Conservation (phyloP, 129 eudicot genomes). For the Flaveria sonorensis region DNA sequence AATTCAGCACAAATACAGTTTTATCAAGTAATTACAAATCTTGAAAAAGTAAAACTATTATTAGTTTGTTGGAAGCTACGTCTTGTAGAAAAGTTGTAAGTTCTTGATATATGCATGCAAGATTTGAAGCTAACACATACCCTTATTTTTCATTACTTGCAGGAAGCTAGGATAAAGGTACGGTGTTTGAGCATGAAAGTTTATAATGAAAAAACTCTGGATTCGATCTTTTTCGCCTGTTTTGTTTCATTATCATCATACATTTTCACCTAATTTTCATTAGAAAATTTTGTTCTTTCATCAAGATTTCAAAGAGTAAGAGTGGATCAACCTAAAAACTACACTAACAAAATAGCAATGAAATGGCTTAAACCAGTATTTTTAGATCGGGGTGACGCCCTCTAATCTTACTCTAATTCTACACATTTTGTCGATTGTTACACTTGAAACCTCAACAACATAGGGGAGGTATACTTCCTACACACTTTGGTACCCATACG, state of each 20-base stretch:
- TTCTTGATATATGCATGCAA: constrained; percentile 22
- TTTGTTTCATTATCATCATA: background rate
- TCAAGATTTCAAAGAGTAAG: constrained; percentile 3
- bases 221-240: background rate
- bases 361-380: no score
- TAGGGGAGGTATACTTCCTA: no score
- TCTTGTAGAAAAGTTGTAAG: background rate
- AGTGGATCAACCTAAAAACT: background rate
- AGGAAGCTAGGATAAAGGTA: constrained; percentile 96
- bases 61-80: background rate
- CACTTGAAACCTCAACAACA: no score
- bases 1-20: constrained; percentile 58
- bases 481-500: no score
- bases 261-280: no score
- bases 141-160: constrained; percentile 21
- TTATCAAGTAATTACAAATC: constrained; percentile 54
- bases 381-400: no score
- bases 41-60: background rate
- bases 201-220: background rate
- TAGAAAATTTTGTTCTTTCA: background rate
- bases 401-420: no score
- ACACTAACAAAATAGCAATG: no score
- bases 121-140: constrained; percentile 19
- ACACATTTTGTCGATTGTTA: no score
- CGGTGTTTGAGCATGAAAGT: constrained; percentile 7